A percentile compares a stretch with the other conserved stretches of the same genome.
Conservation (phyloP, 163 green algal species). For the Coccomyxa subellipsoidea region DNA sequence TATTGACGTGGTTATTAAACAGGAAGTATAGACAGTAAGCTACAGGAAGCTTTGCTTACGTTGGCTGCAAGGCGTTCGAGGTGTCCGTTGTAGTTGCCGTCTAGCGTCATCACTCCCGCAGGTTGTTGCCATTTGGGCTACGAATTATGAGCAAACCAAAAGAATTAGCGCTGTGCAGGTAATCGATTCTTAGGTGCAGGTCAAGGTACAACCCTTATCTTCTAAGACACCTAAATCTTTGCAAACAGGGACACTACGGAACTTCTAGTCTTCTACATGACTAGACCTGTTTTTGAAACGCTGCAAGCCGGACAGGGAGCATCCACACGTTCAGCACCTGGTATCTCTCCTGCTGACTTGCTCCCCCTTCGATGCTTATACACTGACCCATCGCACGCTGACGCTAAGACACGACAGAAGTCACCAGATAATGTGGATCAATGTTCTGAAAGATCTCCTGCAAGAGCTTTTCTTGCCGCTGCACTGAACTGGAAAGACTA, state of each 20-base stretch:
- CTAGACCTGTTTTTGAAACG: too few relatives aligned
- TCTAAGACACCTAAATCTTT: too few relatives aligned
- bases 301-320: not conserved
- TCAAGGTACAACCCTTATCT: not conserved
- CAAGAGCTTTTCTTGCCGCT: too few relatives aligned
- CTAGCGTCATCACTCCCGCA: not conserved
- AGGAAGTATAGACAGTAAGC: too few relatives aligned
- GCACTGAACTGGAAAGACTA: not conserved
- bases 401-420: too few relatives aligned
- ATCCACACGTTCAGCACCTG: not conserved
- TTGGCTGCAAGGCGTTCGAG: not conserved
- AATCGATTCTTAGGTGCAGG: not conserved
- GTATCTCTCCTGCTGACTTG: not conserved
- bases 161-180: not conserved
- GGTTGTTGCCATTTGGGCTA: slow-evolving; percentile 1
- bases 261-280: too few relatives aligned
- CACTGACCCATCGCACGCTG: not conserved
- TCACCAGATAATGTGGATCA: too few relatives aligned
- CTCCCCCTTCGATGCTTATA: not conserved
- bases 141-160: not conserved
- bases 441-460: too few relatives aligned
- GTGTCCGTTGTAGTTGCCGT: not conserved
- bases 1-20: too few relatives aligned
- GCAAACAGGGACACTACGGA: too few relatives aligned
- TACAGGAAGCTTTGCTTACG: too few relatives aligned